phyloP scores from a whole-genome alignment of 2,329 filamentous ascomycete species.

The Arthrobotrys iridis region DNA sequence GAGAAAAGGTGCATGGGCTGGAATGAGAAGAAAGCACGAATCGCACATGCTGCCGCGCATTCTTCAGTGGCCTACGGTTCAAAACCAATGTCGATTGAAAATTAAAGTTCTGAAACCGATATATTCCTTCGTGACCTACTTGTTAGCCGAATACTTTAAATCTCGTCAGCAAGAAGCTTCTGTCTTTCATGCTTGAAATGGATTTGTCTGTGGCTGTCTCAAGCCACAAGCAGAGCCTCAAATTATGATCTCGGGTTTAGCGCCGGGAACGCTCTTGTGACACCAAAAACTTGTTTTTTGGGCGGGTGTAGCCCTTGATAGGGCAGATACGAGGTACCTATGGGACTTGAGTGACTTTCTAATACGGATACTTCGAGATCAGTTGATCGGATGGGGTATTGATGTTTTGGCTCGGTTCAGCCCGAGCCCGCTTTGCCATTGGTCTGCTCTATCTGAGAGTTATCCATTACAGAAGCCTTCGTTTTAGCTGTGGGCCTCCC shows the following conservation, averaged over 20 bases:
- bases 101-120: background rate
- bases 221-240: conserved; percentile 35
- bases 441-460: background rate
- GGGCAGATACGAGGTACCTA: conserved; percentile 38
- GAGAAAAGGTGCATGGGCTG: conserved; percentile 9
- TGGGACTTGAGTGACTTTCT: conserved; percentile 17
- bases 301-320: conserved; percentile 20
- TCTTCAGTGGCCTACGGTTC: background rate
- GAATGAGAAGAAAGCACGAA: conserved; percentile 4
- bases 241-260: conserved; percentile 33
- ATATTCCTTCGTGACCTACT: conserved; percentile 1
- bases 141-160: background rate
- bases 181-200: too few species aligned
- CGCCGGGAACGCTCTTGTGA: conserved; percentile 19
- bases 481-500: conserved; percentile 4
- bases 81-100: background rate
- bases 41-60: conserved; percentile 3
- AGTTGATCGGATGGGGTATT: conserved; percentile 37
- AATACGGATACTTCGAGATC: conserved; percentile 24
- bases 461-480: background rate
- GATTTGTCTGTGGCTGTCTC: conserved; percentile 7
- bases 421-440: conserved; percentile 32
- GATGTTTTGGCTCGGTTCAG: conserved; percentile 30
- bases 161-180: too few species aligned
- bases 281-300: conserved; percentile 18